Evolutionary conservation across 352 stramenopile species (phyloP).

Genomic region (Pythium sp.): DNA sequence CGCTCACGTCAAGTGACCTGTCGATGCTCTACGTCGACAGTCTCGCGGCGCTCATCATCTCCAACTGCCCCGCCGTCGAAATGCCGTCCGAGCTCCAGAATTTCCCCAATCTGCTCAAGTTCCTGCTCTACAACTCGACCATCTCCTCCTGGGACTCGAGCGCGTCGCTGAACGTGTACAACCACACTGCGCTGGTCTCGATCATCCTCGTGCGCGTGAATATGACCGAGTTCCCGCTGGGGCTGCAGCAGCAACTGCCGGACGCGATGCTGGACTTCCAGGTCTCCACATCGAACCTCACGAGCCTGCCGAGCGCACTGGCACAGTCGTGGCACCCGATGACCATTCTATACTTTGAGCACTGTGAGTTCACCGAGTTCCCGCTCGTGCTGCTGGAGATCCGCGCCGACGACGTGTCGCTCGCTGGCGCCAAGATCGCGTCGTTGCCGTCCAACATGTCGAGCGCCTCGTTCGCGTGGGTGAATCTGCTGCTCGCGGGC

Average conservation of each 20-base stretch:
- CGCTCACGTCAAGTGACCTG: conserved; percentile 21
- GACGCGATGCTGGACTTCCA: conserved; percentile 16
- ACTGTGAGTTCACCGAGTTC: conserved; percentile 18
- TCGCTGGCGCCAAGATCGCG: conserved; percentile 20
- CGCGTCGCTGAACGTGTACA: conserved; percentile 24
- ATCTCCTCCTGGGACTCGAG: conserved; percentile 22
- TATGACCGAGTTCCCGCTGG: conserved; percentile 20
- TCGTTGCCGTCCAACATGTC: conserved; percentile 23
- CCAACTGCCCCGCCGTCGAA: conserved; percentile 28
- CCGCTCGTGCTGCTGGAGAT: conserved; percentile 15
- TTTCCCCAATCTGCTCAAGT: conserved; percentile 31
- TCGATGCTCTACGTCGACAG: conserved; percentile 19
- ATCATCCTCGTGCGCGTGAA: conserved; percentile 18
- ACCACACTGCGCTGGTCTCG: conserved; percentile 18
- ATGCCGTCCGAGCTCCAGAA: conserved; percentile 25
- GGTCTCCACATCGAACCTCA: conserved; percentile 16
- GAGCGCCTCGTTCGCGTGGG: conserved; percentile 20
- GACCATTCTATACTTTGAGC: conserved; percentile 20
- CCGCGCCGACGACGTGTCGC: conserved; percentile 17
- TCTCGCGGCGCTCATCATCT: conserved; percentile 29
- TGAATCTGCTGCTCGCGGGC: conserved; percentile 20
- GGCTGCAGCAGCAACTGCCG: conserved; percentile 11
- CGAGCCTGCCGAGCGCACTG: conserved; percentile 11
- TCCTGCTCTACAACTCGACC: conserved; percentile 38
- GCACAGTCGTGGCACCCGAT: conserved; percentile 10